Evolutionary conservation across 805 yeast species (phyloP).

Genomic region (Candida alai): DNA sequence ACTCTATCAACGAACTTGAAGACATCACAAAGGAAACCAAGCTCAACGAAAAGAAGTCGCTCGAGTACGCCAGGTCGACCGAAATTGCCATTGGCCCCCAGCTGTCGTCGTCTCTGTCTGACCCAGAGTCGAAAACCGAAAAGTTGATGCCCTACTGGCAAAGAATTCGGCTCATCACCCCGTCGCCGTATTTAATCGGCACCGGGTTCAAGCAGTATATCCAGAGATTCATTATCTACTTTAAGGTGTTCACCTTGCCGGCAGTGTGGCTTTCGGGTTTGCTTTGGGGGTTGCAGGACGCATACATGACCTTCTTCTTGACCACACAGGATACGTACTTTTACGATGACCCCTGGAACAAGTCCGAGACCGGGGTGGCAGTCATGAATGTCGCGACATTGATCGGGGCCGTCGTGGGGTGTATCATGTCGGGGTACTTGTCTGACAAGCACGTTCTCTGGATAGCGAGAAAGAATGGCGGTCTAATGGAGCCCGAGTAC

Average conservation of each 20-base stretch:
- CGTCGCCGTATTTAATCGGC: constrained; percentile 58
- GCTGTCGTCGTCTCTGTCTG: no score
- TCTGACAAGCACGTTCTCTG: constrained; percentile 59
- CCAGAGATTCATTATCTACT: constrained; percentile 44
- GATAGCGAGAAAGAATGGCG: constrained; percentile 56
- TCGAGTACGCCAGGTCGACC: no score
- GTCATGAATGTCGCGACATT: constrained; percentile 71
- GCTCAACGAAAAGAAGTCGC: constrained; percentile 11
- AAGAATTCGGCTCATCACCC: constrained; percentile 48
- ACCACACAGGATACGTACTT: constrained; percentile 69
- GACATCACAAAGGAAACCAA: constrained; percentile 9
- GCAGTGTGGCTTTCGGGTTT: constrained; percentile 63
- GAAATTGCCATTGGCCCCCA: constrained; percentile 8
- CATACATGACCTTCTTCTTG: constrained; percentile 68
- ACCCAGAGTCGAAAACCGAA: constrained; percentile 10
- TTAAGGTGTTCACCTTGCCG: constrained; percentile 59
- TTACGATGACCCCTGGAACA: constrained; percentile 64
- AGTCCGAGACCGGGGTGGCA: constrained; percentile 63
- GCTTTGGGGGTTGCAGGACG: constrained; percentile 82
- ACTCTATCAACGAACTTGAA: background rate
- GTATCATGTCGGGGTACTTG: constrained; percentile 58
- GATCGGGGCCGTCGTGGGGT: constrained; percentile 64
- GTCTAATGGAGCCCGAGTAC: constrained; percentile 63
- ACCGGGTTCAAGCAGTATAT: constrained; percentile 64
- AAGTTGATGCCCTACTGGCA: constrained; percentile 38